Conservation (phyloP, 495 filamentous ascomycete species). For the Aspergillus diversus region DNA sequence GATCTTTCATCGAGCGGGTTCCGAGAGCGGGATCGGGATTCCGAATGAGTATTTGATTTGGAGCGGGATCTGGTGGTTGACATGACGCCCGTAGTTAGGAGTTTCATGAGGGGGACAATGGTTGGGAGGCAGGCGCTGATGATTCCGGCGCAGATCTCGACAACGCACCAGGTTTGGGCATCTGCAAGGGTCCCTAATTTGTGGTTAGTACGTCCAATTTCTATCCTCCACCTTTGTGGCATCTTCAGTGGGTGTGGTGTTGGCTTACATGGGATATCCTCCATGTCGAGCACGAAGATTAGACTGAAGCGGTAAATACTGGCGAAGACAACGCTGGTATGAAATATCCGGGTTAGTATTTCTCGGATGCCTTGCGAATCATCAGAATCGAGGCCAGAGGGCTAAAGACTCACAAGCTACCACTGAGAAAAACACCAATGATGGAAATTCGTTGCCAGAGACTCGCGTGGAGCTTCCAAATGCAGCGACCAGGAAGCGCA, state of each 20-base stretch:
- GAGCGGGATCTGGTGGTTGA: slow-evolving; percentile 4
- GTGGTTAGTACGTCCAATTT: neutral
- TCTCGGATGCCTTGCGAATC: no score
- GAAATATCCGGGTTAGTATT: neutral
- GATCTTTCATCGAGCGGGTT: neutral
- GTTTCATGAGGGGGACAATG: slow-evolving; percentile 17
- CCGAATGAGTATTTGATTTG: neutral
- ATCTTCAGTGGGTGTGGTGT: neutral
- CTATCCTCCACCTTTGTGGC: neutral
- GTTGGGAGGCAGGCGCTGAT: slow-evolving; percentile 32
- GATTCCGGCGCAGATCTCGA: slow-evolving; percentile 26
- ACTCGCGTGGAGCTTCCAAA: slow-evolving; percentile 16
- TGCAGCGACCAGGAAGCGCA: slow-evolving; percentile 6
- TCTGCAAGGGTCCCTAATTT: slow-evolving; percentile 23
- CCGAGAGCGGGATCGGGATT: neutral
- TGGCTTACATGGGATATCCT: slow-evolving; percentile 22
- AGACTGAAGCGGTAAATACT: slow-evolving; percentile 28
- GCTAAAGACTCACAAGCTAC: slow-evolving; percentile 13
- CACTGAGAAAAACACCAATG: slow-evolving; percentile 11
- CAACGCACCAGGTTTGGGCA: slow-evolving; percentile 29
- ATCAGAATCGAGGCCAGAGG: neutral
- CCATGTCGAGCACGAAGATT: slow-evolving; percentile 19
- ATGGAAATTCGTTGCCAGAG: slow-evolving; percentile 11
- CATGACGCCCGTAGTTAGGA: neutral
- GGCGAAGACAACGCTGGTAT: slow-evolving; percentile 19